Evolutionary conservation across 768 basidiomycete species (phyloP).

Genomic region (Leccinum sublutescens): DNA sequence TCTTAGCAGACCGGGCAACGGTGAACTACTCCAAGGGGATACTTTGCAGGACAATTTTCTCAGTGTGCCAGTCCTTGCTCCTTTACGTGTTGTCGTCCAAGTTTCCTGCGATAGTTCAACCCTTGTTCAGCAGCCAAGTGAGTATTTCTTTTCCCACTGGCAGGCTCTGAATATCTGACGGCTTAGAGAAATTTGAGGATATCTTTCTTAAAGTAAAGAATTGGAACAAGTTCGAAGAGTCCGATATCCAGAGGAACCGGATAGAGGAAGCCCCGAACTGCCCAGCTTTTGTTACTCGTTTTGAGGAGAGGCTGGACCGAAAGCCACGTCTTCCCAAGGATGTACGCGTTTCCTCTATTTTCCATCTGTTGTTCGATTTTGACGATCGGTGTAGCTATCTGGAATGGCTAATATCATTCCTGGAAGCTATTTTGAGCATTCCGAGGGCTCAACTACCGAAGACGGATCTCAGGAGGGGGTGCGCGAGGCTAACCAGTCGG

Average conservation of each 20-base stretch:
- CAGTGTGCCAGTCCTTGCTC: too few relatives aligned
- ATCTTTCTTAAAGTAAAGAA: neutral
- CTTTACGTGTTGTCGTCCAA: too few relatives aligned
- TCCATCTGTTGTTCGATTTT: too few relatives aligned
- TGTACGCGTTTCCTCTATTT: neutral
- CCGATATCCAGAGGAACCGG: neutral
- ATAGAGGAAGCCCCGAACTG: neutral
- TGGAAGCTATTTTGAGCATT: neutral
- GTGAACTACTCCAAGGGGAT: too few relatives aligned
- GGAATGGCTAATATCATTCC: too few relatives aligned
- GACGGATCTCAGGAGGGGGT: neutral
- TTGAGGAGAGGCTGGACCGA: neutral
- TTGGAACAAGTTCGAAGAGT: neutral
- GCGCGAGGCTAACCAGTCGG: neutral
- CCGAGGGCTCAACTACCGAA: neutral
- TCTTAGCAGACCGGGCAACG: too few relatives aligned
- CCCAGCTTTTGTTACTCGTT: neutral
- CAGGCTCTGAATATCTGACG: too few relatives aligned
- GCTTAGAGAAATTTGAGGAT: neutral
- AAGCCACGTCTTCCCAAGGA: neutral
- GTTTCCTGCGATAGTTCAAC: too few relatives aligned
- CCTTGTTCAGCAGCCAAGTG: too few relatives aligned
- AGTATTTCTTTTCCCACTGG: too few relatives aligned
- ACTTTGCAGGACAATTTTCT: too few relatives aligned
- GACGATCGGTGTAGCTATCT: too few relatives aligned